Conservation (phyloP, 345 rosid species). For the Euphorbia pulcherrima region DNA sequence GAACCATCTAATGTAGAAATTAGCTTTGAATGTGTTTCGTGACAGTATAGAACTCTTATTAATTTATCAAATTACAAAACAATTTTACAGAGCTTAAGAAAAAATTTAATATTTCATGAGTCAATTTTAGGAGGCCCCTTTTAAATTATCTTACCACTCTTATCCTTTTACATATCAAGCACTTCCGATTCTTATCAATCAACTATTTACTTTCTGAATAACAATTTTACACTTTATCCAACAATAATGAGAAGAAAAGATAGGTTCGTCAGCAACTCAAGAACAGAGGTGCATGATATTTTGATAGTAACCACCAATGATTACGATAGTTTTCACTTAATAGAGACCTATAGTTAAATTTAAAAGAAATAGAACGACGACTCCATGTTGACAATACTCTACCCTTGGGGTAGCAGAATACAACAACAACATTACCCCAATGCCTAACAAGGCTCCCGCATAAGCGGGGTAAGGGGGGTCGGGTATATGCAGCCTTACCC, state of each 20-base stretch:
- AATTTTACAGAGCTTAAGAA: background rate
- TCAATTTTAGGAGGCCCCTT: background rate
- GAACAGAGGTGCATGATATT: background rate
- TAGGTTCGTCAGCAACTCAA: background rate
- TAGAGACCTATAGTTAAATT: background rate
- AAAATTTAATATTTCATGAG: background rate
- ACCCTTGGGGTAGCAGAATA: background rate
- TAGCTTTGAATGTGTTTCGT: background rate
- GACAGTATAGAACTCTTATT: background rate
- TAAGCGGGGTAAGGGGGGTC: no score
- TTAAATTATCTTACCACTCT: background rate
- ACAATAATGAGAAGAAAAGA: background rate
- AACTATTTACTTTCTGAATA: background rate
- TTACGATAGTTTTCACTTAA: background rate
- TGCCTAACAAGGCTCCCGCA: no score
- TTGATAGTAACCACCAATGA: background rate
- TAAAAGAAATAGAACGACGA: background rate
- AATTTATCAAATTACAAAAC: background rate
- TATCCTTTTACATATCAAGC: background rate
- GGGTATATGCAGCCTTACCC: no score
- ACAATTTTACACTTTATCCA: background rate
- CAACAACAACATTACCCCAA: no score
- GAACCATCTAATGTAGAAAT: background rate
- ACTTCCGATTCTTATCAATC: background rate
- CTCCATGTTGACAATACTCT: background rate